These are phyloP conservation scores for Stipa capillata DNA, from an alignment of 176 grass and related monocot genomes.

Conservation along the genomic window DNA sequence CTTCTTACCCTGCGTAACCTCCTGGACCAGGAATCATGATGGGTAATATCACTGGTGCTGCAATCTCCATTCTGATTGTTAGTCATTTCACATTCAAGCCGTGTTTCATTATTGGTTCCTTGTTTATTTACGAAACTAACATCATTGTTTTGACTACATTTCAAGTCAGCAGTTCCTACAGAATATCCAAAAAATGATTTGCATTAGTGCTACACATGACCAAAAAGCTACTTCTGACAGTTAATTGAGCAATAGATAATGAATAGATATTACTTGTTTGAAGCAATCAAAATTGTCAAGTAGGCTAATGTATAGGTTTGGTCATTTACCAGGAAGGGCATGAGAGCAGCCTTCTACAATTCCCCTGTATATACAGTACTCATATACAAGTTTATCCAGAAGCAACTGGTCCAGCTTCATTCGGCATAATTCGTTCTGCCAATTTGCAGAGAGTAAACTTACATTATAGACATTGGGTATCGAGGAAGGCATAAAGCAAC, in stretches of 20 bases:
- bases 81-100: constrained; percentile 45
- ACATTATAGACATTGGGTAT: background rate
- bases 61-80: constrained; percentile 60
- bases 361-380: constrained; percentile 96
- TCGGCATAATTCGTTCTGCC: constrained; percentile 87
- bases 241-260: background rate
- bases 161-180: constrained; percentile 42
- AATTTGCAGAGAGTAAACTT: constrained; percentile 19
- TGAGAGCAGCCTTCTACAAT: constrained; percentile 60
- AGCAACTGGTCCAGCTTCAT: constrained; percentile 87
- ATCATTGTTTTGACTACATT: constrained; percentile 44
- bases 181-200: constrained; percentile 13
- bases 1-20: constrained; percentile 71
- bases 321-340: constrained; percentile 51
- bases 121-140: constrained; percentile 22
- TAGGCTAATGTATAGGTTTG: background rate
- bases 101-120: constrained; percentile 35
- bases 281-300: constrained; percentile 11
- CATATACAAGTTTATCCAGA: constrained; percentile 94
- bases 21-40: constrained; percentile 69
- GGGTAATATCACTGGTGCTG: constrained; percentile 64
- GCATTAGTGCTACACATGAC: constrained; percentile 11
- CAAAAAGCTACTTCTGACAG: background rate
- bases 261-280: constrained; percentile 7
- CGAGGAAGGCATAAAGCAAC: constrained; percentile 3